Conservation (phyloP, 164 flowering plant species). For the Nymphaea thermarum region DNA sequence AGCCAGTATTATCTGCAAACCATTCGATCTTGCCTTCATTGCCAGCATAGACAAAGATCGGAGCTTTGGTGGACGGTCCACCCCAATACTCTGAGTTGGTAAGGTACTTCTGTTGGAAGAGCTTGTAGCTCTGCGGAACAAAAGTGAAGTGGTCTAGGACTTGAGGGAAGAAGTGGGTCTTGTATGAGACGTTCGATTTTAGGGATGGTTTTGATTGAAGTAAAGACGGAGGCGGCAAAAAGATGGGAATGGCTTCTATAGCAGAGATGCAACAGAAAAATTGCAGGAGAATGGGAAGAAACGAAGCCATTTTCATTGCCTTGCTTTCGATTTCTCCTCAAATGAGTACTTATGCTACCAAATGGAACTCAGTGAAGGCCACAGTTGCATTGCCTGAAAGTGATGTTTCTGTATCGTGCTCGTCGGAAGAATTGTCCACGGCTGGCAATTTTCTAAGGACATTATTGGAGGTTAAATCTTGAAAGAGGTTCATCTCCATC, state of each 20-base stretch:
- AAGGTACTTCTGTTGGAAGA: conserved; percentile 45
- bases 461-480: background rate
- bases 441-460: background rate
- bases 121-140: conserved; percentile 30
- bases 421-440: background rate
- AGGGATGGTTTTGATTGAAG: conserved; percentile 6
- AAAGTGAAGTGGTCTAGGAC: conserved; percentile 39
- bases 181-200: conserved; percentile 20
- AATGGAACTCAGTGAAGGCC: background rate
- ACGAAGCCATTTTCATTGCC: conserved; percentile 9
- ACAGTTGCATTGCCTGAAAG: background rate
- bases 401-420: background rate
- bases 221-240: conserved; percentile 10
- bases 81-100: conserved; percentile 28
- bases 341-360: too few relatives aligned
- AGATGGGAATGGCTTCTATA: conserved; percentile 11
- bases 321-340: too few relatives aligned
- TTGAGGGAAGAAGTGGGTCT: conserved; percentile 38
- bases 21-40: conserved; percentile 49
- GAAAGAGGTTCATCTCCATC: too few relatives aligned
- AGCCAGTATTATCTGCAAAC: conserved; percentile 51
- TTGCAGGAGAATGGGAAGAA: conserved; percentile 10
- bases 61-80: conserved; percentile 16
- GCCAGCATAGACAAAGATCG: conserved; percentile 47
- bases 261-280: conserved; percentile 2